A percentile compares a stretch with the other conserved stretches of the same genome.
phyloP scores from a whole-genome alignment of 495 filamentous ascomycete genomes.

The Penicillium chermesinum region DNA sequence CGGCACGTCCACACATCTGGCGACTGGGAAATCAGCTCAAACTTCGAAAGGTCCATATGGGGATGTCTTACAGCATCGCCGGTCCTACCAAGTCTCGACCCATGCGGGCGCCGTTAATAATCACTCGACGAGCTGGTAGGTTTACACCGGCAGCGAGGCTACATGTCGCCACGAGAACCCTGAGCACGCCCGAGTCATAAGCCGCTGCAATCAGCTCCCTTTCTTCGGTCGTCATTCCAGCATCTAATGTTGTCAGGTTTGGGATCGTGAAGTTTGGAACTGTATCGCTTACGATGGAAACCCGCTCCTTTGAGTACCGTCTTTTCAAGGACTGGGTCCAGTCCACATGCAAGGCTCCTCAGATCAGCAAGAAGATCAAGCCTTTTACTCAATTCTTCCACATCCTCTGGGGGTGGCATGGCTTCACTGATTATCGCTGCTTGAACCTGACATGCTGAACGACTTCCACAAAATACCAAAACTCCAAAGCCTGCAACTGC shows the following conservation, averaged over 20 bases:
- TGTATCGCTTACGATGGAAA: conserved; percentile 59
- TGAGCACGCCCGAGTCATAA: conserved; percentile 66
- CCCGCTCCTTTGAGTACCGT: conserved; percentile 64
- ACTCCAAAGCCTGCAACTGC: conserved; percentile 63
- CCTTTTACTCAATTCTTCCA: conserved; percentile 50
- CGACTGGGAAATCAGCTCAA: conserved; percentile 42
- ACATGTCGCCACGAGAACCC: conserved; percentile 74
- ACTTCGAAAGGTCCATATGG: not conserved
- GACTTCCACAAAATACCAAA: conserved; percentile 71
- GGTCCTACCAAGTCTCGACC: conserved; percentile 72
- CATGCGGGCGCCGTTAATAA: conserved; percentile 74
- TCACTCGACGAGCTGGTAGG: conserved; percentile 68
- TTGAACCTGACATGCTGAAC: conserved; percentile 59
- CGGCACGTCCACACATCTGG: conserved; percentile 81
- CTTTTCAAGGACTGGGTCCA: conserved; percentile 62
- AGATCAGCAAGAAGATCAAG: conserved; percentile 64
- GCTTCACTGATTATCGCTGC: conserved; percentile 59
- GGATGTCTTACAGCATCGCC: conserved; percentile 57
- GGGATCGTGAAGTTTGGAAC: not conserved
- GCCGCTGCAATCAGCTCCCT: conserved; percentile 67
- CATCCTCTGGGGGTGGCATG: conserved; percentile 47
- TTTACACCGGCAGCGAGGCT: conserved; percentile 85
- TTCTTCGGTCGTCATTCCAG: conserved; percentile 76
- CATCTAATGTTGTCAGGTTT: conserved; percentile 39
- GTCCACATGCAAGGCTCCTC: conserved; percentile 58